Evolutionary conservation across 1,139 yeast species (phyloP).

Genomic region (Arxiozyma slooffiae): DNA sequence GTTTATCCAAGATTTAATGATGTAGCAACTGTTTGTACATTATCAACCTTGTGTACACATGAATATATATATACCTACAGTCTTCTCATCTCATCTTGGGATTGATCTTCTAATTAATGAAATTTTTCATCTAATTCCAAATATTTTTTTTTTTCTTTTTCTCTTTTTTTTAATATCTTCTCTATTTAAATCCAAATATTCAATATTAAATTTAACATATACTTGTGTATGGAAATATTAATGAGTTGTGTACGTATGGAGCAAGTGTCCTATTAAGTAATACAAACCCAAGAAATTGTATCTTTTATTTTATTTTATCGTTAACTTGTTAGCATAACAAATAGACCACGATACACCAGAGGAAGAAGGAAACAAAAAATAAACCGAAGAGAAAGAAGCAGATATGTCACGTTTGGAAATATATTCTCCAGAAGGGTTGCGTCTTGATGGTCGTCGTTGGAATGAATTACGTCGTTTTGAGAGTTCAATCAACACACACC

Average conservation of each 20-base stretch:
- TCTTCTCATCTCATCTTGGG: not conserved
- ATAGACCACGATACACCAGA: not conserved
- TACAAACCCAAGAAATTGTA: not conserved
- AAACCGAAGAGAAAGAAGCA: not conserved
- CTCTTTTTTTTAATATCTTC: too few species aligned
- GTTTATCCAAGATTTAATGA: conserved; percentile 34
- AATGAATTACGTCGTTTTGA: conserved; percentile 78
- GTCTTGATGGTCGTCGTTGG: conserved; percentile 92
- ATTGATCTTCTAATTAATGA: not conserved
- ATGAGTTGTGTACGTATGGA: too few species aligned
- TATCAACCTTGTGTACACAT: not conserved
- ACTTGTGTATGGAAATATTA: too few species aligned
- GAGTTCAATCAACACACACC: conserved; percentile 78
- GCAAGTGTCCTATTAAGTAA: too few species aligned
- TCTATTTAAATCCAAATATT: not conserved
- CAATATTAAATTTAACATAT: not conserved
- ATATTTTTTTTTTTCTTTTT: not conserved
- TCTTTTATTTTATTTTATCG: too few species aligned
- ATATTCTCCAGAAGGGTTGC: conserved; percentile 86
- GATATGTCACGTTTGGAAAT: conserved; percentile 59
- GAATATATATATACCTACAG: not conserved
- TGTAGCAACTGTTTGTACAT: not conserved
- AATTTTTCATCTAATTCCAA: not conserved
- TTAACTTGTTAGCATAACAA: not conserved
- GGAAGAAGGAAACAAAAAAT: too few species aligned